phyloP scores from a whole-genome alignment of 139 green algal genomes.

The Zygnema circumcarinatum region DNA sequence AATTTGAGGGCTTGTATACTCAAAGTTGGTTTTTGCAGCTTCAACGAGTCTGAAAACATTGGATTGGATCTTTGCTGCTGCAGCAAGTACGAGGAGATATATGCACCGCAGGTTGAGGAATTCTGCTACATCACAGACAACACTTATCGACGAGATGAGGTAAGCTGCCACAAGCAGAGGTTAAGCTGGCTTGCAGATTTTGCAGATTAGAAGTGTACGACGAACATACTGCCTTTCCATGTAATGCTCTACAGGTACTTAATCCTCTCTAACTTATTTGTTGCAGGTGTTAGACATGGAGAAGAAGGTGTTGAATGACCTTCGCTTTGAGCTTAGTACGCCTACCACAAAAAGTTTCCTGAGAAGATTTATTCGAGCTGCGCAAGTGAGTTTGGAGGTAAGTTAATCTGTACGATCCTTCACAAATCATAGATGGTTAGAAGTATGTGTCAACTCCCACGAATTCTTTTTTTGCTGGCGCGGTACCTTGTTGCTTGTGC shows the following conservation, averaged over 20 bases:
- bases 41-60: neutral
- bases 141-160: constrained; percentile 86
- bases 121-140: constrained; percentile 98
- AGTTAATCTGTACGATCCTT: no score
- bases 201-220: neutral
- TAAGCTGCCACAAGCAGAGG: constrained; percentile 44
- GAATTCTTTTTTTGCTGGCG: no score
- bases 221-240: constrained; percentile 4
- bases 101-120: constrained; percentile 87
- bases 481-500: no score
- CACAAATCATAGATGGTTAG: no score
- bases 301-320: constrained; percentile 75
- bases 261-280: neutral
- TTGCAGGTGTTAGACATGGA: constrained; percentile 80
- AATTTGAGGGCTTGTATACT: neutral
- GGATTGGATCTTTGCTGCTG: neutral
- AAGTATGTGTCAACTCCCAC: no score
- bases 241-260: neutral
- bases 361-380: constrained; percentile 57
- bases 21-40: neutral
- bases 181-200: neutral
- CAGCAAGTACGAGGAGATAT: constrained; percentile 98
- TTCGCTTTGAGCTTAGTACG: constrained; percentile 88
- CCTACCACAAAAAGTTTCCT: constrained; percentile 93
- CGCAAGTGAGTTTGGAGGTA: constrained; percentile 12